These are phyloP conservation scores for Pseudocercospora cruenta DNA, from an alignment of 2,329 filamentous ascomycete species.

Conservation along the genomic window DNA sequence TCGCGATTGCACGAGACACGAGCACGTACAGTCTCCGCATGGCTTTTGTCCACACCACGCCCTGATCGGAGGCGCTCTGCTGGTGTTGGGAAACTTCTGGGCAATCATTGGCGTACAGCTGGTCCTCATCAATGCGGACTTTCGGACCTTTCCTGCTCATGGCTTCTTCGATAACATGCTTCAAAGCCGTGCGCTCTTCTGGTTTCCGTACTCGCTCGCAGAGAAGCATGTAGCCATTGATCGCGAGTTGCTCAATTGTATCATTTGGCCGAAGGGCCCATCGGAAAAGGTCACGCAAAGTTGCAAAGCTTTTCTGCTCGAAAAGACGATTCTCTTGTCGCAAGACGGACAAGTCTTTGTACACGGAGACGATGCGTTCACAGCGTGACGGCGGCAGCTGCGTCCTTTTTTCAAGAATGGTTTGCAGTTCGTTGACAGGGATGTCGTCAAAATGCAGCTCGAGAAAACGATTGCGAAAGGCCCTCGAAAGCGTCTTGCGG, in stretches of 20 bases:
- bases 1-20: conserved; percentile 80
- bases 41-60: conserved; percentile 89
- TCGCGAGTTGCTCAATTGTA: conserved; percentile 82
- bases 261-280: conserved; percentile 89
- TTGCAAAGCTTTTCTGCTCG: conserved; percentile 97
- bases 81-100: conserved; percentile 44
- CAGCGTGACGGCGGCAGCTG: conserved; percentile 91
- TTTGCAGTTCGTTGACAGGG: conserved; percentile 88
- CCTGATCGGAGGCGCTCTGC: conserved; percentile 54
- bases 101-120: conserved; percentile 65
- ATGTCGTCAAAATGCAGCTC: conserved; percentile 99
- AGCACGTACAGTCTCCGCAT: conserved; percentile 92
- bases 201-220: conserved; percentile 91
- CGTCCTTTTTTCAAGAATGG: conserved; percentile 85
- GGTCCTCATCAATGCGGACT: conserved; percentile 73
- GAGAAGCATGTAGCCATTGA: conserved; percentile 94
- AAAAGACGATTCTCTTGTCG: conserved; percentile 90
- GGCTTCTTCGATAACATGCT: conserved; percentile 82
- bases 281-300: conserved; percentile 89
- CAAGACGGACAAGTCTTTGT: conserved; percentile 86
- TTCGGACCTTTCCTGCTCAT: conserved; percentile 65
- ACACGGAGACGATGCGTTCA: conserved; percentile 86
- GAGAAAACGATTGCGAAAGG: conserved; percentile 94
- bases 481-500: conserved; percentile 86
- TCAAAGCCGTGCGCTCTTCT: conserved; percentile 83